phyloP scores from a whole-genome alignment of 1,284 basidiomycete genomes.

The Pyrrhoderma lamaoense region DNA sequence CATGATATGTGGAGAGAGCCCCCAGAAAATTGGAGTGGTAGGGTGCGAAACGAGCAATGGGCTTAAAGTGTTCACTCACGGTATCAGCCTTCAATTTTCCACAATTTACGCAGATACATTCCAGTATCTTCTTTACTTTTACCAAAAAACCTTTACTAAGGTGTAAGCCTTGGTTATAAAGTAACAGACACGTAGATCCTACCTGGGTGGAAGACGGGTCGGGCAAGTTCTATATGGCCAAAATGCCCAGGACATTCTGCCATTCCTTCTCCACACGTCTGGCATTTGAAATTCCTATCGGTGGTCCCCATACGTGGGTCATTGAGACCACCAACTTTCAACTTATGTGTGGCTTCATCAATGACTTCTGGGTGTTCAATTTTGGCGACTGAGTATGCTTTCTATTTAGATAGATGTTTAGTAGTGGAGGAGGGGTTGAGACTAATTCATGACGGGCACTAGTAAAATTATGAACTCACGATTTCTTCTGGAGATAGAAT shows the following conservation, averaged over 20 bases:
- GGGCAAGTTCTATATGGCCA: constrained; percentile 95
- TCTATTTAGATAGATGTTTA: constrained; percentile 42
- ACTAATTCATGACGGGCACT: constrained; percentile 16
- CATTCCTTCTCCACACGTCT: constrained; percentile 99
- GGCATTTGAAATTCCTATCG: constrained; percentile 99
- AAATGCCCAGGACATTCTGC: constrained; percentile 98
- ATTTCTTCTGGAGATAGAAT: constrained; percentile 99
- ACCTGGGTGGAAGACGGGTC: constrained; percentile 97
- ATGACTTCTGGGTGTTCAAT: constrained; percentile 98
- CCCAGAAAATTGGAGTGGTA: constrained; percentile 87
- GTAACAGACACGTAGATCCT: constrained; percentile 26
- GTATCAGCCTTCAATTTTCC: constrained; percentile 95
- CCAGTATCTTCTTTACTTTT: constrained; percentile 99
- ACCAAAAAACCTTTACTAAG: constrained; percentile 77
- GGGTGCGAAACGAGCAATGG: constrained; percentile 85
- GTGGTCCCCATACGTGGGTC: constrained; percentile 98
- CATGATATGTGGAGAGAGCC: constrained; percentile 80
- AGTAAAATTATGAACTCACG: constrained; percentile 46
- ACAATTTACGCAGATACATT: constrained; percentile 98
- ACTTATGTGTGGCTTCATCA: constrained; percentile 87
- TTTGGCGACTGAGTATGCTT: constrained; percentile 97
- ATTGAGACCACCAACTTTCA: constrained; percentile 90
- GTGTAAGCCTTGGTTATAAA: not conserved
- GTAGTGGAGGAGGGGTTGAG: constrained; percentile 13
- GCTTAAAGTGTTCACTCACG: constrained; percentile 69